Base-by-base conservation (phyloP, 1,139 yeast species). In the Suhomyces taliae region DNA sequence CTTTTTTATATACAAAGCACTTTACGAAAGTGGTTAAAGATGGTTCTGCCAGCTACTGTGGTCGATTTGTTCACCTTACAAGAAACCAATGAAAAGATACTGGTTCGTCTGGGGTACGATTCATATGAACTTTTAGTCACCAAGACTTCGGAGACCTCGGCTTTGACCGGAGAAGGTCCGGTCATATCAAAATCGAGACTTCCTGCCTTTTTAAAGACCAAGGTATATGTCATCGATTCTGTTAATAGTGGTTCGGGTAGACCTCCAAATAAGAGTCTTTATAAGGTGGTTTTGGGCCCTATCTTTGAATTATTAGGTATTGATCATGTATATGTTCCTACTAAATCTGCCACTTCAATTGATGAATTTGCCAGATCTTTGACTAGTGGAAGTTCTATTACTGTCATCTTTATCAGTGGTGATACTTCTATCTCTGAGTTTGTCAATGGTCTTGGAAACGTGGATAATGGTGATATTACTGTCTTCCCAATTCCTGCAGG, bases 361-460 rank as follows among this genome's bases (percentile, higher is more conserved):
- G 44, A 51, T 1, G 61, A 69, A 12, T 64, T 70, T 52, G 81
- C 81, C 0, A 39, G 45, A 8, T 27, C 55, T 1, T 54, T 77
- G 24, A 9, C 26, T 6, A 37, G n/a, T 5, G 27, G 36, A 10
- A 29, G 34, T 6, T n/a, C 38, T 0, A 39, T 48, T 4, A 78
- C 87, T 0, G 70, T 88, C 4, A 62, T 89, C 1, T 69, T 90
- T 37, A 66, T 90, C 24, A 87, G 95, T 41, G 97, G 97, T 1
- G 97, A 90, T 58, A 90, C 97, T 0, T 84, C 95, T 1, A 71
- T 90, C 10, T 82, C 79, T 43, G 98, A 90, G 62, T 82, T 90
- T 49, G 59, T 89, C 48, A 90, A 90, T 60, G 72, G 72, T 2
- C 59, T 86, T 12, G 42, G 47, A 1, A 37, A 44, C 1, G 51